Evolutionary conservation across 176 grass and related monocot species (phyloP).

Genomic region (Alloteropsis semialata): DNA sequence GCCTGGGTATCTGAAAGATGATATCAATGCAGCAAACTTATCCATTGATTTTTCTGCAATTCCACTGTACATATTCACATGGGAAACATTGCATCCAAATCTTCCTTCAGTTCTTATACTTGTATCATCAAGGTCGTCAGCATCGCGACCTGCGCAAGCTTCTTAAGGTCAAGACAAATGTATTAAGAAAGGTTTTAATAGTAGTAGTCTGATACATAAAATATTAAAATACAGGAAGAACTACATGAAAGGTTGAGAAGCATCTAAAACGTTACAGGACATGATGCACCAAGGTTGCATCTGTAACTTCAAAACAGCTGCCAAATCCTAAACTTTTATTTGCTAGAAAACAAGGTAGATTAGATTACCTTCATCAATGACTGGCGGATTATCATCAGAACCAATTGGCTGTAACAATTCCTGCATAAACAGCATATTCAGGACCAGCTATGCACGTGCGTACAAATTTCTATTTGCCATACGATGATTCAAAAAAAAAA

Average conservation of each 20-base stretch:
- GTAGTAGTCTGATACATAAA: background rate
- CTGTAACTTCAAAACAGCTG: background rate
- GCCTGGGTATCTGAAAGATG: conserved; percentile 78
- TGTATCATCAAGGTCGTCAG: conserved; percentile 10
- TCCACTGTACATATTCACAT: conserved; percentile 69
- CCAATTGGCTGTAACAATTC: conserved; percentile 25
- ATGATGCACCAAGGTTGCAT: conserved; percentile 7
- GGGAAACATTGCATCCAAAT: conserved; percentile 84
- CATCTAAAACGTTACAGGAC: conserved; percentile 8
- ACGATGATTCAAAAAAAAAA: conserved; percentile 19
- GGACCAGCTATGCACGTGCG: conserved; percentile 5
- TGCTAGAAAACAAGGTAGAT: conserved; percentile 10
- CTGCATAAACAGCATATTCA: conserved; percentile 52
- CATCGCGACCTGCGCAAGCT: conserved; percentile 28
- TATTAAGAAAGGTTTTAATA: background rate
- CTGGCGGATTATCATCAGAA: conserved; percentile 27
- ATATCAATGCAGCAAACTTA: conserved; percentile 66
- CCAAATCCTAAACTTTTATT: background rate
- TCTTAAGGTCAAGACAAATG: conserved; percentile 4
- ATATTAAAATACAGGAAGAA: background rate
- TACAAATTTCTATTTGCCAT: conserved; percentile 1
- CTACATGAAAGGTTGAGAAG: background rate
- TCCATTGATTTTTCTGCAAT: conserved; percentile 98
- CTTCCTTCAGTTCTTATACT: conserved; percentile 37
- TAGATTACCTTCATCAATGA: conserved; percentile 57